Percentiles rank a stretch among this genome's conserved stretches.
These are phyloP conservation scores for Dentipellis fragilis DNA, from an alignment of 768 basidiomycete species.

Conservation along the genomic window DNA sequence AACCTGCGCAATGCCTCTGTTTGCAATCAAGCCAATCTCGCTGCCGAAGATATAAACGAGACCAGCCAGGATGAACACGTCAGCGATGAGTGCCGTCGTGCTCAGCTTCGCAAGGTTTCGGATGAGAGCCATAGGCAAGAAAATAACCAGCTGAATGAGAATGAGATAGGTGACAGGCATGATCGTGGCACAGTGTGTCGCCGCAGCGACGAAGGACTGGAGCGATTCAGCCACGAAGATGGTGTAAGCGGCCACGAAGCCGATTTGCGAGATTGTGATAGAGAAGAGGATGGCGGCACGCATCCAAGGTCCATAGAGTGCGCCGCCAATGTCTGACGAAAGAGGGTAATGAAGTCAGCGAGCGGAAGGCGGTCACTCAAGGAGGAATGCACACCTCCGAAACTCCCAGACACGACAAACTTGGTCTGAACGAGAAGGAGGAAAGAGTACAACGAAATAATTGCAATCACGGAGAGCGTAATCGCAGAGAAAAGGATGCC, in stretches of 20 bases:
- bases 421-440: slow-evolving; percentile 83
- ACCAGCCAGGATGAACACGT: slow-evolving; percentile 89
- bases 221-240: slow-evolving; percentile 95
- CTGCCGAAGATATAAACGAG: slow-evolving; percentile 80
- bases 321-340: slow-evolving; percentile 77
- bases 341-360: not conserved
- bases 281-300: slow-evolving; percentile 79
- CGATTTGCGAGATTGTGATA: slow-evolving; percentile 83
- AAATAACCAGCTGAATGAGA: slow-evolving; percentile 70
- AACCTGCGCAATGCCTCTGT: slow-evolving; percentile 68
- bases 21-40: slow-evolving; percentile 61
- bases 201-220: slow-evolving; percentile 75
- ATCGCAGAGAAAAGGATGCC: slow-evolving; percentile 83
- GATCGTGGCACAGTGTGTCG: slow-evolving; percentile 62
- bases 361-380: not conserved
- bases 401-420: slow-evolving; percentile 82
- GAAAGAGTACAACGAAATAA: slow-evolving; percentile 89
- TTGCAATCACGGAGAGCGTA: slow-evolving; percentile 70
- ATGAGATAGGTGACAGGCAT: slow-evolving; percentile 77
- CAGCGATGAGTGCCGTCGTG: slow-evolving; percentile 84
- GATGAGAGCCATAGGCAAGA: slow-evolving; percentile 83
- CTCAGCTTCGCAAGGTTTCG: slow-evolving; percentile 93
- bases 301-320: slow-evolving; percentile 89
- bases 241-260: slow-evolving; percentile 84
- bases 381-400: slow-evolving; percentile 58